phyloP scores from a whole-genome alignment of 805 yeast genomes.

The Candida sphagnicola region DNA sequence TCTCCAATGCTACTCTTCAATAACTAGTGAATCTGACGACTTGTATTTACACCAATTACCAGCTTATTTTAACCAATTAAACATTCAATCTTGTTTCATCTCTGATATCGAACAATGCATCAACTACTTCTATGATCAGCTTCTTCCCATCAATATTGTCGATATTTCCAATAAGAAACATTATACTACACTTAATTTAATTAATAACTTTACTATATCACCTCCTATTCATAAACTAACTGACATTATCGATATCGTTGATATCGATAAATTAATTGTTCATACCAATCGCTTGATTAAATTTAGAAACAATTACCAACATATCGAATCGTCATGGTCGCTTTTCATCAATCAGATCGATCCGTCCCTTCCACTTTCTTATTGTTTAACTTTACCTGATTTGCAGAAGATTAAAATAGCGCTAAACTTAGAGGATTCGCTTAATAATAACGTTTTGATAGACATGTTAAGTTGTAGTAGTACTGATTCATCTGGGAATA shows the following conservation, averaged over 20 bases:
- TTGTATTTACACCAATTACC: slow-evolving; percentile 24
- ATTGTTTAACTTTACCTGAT: slow-evolving; percentile 24
- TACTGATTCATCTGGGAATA: slow-evolving; percentile 22
- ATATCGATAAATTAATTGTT: slow-evolving; percentile 34
- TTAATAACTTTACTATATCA: slow-evolving; percentile 27
- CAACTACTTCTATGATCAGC: slow-evolving; percentile 27
- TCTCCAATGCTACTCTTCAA: slow-evolving; percentile 24
- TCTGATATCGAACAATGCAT: slow-evolving; percentile 27
- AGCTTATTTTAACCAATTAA: slow-evolving; percentile 17
- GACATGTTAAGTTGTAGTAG: slow-evolving; percentile 39
- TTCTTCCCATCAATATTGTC: slow-evolving; percentile 10
- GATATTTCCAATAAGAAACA: slow-evolving; percentile 12
- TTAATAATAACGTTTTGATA: slow-evolving; percentile 31
- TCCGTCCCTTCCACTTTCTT: slow-evolving; percentile 3
- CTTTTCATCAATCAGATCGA: slow-evolving; percentile 18
- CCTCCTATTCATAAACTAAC: slow-evolving; percentile 9
- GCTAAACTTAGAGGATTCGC: slow-evolving; percentile 25
- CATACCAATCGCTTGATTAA: slow-evolving; percentile 24
- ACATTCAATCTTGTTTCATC: slow-evolving; percentile 29
- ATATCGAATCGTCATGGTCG: slow-evolving; percentile 29
- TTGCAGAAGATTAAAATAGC: slow-evolving; percentile 24
- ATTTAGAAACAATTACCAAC: slow-evolving; percentile 26
- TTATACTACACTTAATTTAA: slow-evolving; percentile 21
- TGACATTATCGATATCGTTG: slow-evolving; percentile 35
- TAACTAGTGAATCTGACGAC: slow-evolving; percentile 22